phyloP scores from a whole-genome alignment of 164 flowering plant genomes.

The Piper longum region DNA sequence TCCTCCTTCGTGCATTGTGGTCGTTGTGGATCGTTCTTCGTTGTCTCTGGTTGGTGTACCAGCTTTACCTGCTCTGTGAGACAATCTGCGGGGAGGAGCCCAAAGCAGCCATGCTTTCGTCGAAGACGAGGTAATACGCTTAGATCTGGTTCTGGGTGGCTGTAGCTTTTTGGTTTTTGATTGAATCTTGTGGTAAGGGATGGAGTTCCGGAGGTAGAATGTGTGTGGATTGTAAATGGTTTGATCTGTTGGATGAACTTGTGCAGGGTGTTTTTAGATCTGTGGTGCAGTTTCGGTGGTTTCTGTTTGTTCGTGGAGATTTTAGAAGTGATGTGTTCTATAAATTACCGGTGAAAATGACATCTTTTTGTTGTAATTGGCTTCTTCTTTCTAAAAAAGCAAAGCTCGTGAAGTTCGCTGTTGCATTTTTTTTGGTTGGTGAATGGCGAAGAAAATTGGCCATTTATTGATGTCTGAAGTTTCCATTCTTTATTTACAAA shows the following conservation, averaged over 20 bases:
- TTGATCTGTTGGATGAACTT: not conserved
- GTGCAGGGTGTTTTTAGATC: not conserved
- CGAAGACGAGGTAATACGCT: slow-evolving; percentile 43
- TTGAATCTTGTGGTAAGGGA: slow-evolving; percentile 1
- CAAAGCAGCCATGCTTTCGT: slow-evolving; percentile 25
- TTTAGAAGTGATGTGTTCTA: too few species aligned
- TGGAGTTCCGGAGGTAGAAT: not conserved
- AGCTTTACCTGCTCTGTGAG: too few species aligned
- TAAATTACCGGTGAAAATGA: too few species aligned
- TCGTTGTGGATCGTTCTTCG: too few species aligned
- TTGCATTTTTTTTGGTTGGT: too few species aligned
- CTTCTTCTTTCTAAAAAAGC: too few species aligned
- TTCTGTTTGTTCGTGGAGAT: too few species aligned
- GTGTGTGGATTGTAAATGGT: not conserved
- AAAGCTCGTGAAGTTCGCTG: too few species aligned
- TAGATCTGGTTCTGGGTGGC: slow-evolving; percentile 19
- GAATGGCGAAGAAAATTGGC: too few species aligned
- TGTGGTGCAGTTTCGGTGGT: not conserved
- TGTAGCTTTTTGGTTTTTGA: slow-evolving; percentile 1
- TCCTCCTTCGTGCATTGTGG: too few species aligned
- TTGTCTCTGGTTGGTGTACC: not conserved
- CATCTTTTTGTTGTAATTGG: too few species aligned
- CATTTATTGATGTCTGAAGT: too few species aligned
- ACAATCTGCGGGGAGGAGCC: not conserved
- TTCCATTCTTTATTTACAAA: not conserved